Base-by-base conservation (phyloP, 2,329 filamentous ascomycete species). In the Pseudodiploospora longispora region DNA sequence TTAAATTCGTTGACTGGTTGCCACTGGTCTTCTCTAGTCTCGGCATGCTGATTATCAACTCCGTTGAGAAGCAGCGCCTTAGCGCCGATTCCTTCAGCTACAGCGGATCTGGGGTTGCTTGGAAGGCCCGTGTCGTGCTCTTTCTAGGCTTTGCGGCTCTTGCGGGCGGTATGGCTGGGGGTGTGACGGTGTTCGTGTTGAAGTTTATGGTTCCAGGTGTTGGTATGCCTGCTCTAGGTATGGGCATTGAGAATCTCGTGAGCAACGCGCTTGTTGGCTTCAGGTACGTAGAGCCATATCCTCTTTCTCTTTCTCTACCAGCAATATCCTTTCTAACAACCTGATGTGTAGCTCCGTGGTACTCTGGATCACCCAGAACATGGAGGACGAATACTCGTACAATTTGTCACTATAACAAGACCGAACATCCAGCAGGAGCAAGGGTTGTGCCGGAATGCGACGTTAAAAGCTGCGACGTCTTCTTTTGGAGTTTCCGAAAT, bases 41-140 rank as follows among this genome's bases (percentile, higher is more conserved):
- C 50, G 80, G 81, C 50, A 83, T 84, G 78, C 71, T 84, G 47
- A 83, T 83, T 62, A 83, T 83, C 70, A 83, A 84, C 70, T 78
- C 72, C 53, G 79, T 83, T 51, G 79, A 83, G 66, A 83, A 84
- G 65, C 69, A 78, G 47, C 75, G 80, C 42, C 70, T 84, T 50
- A 77, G 76, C 54, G 71, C 75, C 55, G 78, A 85, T 65, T 75
- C 69, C 44, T 81, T 81, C 61, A 74, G 71, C 50, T 82, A 83
- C 63, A 73, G 71, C 47, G 78, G 80, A 39, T 73, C 69, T 40
- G 77, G 77, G 9, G 80, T 85, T 29, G 80, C 80, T 7, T 83
- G 80, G 79, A 81, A 83, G 70, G 80, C 80, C 19, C 73, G 80
- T 48, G 77, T 83, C 29, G 80, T 84, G 36, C 68, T 85, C 36